Evolutionary conservation across 1,139 yeast species (phyloP), one percentile per base, ranked within the genome.

Genomic region (Yamadazyma jaroonii): DNA sequence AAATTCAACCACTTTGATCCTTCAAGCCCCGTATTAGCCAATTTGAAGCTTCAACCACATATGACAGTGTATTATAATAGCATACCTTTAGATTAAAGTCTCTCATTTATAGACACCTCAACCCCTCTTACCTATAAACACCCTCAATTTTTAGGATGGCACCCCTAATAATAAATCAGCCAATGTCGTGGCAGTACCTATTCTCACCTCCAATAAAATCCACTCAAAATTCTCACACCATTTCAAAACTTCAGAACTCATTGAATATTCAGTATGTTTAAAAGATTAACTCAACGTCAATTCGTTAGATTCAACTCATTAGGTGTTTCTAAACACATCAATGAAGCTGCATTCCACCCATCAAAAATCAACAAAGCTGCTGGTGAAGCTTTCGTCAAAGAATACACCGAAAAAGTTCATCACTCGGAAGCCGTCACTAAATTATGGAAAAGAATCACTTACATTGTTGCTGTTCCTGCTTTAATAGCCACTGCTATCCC

Each of bases 381-480:
- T 28, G 77, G 76, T 39, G 71, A 69, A 42, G 69, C 65, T 25
- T 72, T 66, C 60, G 60, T 57, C 48, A 64, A 62, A 51, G 54
- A 56, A 25, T 56, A 60, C 52, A 64, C 78, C 53, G 88, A 83
- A 53, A 78, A 87, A 57, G 74, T 72, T 53, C 81, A 82, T 58
- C 97, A 92, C 68, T 89, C 96, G 41, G 74, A 65, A 48, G 74
- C 77, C 48, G 82, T 96, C 49, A 76, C 95, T 49, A 66, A 69
- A 39, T 71, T 83, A 54, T 92, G 98, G 98, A 81, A 78, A 66
- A 89, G 84, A 66, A 77, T 90, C 65, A 79, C 96, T 37, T 71
- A 78, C 61, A 74, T 78, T 44, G 79, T 88, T 45, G 96, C 95
- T 39, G 64, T 84, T 41, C 98, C 97, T 54, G 87, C 86, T 42